Conservation (phyloP, 2,329 filamentous ascomycete genomes). For the Penicillium rolfsii region DNA sequence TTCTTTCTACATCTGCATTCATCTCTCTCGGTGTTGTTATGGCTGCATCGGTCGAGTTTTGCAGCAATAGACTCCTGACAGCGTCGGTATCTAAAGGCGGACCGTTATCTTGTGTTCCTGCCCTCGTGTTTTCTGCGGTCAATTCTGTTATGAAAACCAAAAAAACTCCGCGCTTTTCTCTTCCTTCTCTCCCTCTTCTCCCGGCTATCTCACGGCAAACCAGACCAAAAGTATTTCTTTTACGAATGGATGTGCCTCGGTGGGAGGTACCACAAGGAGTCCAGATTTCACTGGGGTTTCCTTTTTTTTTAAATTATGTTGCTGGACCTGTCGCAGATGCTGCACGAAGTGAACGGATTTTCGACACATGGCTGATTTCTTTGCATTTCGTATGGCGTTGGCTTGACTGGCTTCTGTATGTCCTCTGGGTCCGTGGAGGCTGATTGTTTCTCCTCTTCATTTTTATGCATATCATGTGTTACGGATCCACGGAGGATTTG, state of each 20-base stretch:
- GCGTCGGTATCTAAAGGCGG: conserved; percentile 48
- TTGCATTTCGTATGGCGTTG: conserved; percentile 51
- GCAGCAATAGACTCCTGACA: conserved; percentile 47
- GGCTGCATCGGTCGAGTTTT: conserved; percentile 46
- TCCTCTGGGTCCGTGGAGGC: conserved; percentile 42
- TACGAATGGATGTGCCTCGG: background rate
- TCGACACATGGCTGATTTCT: conserved; percentile 32
- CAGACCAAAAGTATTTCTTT: background rate
- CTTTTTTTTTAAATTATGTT: background rate
- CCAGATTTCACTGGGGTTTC: background rate
- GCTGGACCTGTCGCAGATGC: conserved; percentile 2
- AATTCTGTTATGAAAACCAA: conserved; percentile 20
- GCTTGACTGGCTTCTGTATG: conserved; percentile 37
- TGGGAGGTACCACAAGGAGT: background rate
- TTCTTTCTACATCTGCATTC: conserved; percentile 43
- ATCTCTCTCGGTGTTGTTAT: conserved; percentile 43
- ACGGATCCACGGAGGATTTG: conserved; percentile 42
- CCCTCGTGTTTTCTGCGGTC: conserved; percentile 30
- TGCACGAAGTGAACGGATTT: conserved; percentile 16
- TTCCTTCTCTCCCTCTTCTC: conserved; percentile 15
- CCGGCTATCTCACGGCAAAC: conserved; percentile 16
- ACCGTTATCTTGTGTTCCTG: conserved; percentile 33
- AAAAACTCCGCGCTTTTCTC: conserved; percentile 31
- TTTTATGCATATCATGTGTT: conserved; percentile 30
- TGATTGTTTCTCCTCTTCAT: conserved; percentile 35